Conservation (phyloP, 495 filamentous ascomycete genomes). For the Annulohypoxylon nitens region DNA sequence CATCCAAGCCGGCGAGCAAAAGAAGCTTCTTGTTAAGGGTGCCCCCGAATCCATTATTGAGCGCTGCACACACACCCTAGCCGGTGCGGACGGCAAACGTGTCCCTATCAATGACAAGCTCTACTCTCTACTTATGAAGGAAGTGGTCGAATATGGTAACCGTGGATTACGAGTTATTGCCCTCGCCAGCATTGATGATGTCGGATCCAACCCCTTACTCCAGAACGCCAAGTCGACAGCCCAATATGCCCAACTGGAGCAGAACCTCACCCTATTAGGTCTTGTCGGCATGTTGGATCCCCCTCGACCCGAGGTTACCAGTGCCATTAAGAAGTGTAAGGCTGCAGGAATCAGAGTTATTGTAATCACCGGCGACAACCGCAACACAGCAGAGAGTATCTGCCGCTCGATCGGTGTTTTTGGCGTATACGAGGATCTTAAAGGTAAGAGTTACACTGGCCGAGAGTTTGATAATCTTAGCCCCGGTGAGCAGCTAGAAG, state of each 20-base stretch:
- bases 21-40: conserved; percentile 94
- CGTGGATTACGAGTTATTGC: conserved; percentile 95
- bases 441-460: conserved; percentile 94
- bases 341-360: conserved; percentile 96
- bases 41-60: conserved; percentile 95
- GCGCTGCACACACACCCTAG: conserved; percentile 82
- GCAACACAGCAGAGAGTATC: conserved; percentile 96
- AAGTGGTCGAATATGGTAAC: conserved; percentile 91
- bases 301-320: conserved; percentile 91
- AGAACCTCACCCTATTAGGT: conserved; percentile 92
- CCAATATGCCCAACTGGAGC: conserved; percentile 89
- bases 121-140: conserved; percentile 73
- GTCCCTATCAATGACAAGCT: conserved; percentile 77
- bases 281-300: conserved; percentile 98
- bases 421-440: conserved; percentile 81
- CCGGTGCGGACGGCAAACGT: conserved; percentile 80
- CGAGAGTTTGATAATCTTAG: conserved; percentile 92
- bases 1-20: conserved; percentile 72
- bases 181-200: conserved; percentile 81
- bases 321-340: conserved; percentile 87
- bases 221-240: conserved; percentile 81
- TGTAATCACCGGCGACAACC: conserved; percentile 98
- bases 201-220: conserved; percentile 75
- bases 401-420: conserved; percentile 98
- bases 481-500: conserved; percentile 81